A percentile compares a stretch with the other conserved stretches of the same genome.
These are phyloP conservation scores for Tinospora cordifolia DNA, from an alignment of 164 flowering plant species.

Conservation along the genomic window DNA sequence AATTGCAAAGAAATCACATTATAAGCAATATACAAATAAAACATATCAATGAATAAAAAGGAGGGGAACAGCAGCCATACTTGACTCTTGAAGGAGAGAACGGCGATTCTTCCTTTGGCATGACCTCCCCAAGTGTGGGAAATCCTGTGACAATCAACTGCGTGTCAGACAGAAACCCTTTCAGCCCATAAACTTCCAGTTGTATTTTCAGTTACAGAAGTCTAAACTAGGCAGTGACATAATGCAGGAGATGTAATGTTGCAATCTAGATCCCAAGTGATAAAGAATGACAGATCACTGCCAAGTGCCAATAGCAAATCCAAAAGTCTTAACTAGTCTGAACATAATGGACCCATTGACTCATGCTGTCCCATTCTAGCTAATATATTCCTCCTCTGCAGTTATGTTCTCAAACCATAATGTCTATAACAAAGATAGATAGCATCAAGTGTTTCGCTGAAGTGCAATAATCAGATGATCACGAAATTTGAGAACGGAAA, in stretches of 20 bases:
- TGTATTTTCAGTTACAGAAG: not conserved
- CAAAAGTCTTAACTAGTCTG: not conserved
- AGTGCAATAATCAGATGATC: not conserved
- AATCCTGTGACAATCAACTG: slow-evolving; percentile 31
- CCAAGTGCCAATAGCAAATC: not conserved
- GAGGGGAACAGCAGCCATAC: slow-evolving; percentile 29
- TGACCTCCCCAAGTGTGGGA: slow-evolving; percentile 36
- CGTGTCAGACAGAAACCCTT: not conserved
- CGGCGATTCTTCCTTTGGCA: slow-evolving; percentile 54
- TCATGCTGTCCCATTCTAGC: not conserved
- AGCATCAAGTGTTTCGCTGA: not conserved
- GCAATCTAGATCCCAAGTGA: not conserved
- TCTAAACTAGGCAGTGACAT: not conserved
- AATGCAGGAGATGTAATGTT: not conserved
- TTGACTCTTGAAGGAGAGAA: slow-evolving; percentile 59
- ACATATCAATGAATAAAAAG: not conserved
- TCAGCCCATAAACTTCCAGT: not conserved
- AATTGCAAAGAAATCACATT: slow-evolving; percentile 12
- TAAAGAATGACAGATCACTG: not conserved
- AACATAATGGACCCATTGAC: not conserved
- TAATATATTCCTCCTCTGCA: too few species aligned
- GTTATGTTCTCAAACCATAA: too few species aligned
- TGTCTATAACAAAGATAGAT: too few species aligned
- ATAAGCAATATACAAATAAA: not conserved
- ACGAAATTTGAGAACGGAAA: not conserved